Conservation (phyloP, 2,329 filamentous ascomycete genomes). For the Penicillium thymicola region DNA sequence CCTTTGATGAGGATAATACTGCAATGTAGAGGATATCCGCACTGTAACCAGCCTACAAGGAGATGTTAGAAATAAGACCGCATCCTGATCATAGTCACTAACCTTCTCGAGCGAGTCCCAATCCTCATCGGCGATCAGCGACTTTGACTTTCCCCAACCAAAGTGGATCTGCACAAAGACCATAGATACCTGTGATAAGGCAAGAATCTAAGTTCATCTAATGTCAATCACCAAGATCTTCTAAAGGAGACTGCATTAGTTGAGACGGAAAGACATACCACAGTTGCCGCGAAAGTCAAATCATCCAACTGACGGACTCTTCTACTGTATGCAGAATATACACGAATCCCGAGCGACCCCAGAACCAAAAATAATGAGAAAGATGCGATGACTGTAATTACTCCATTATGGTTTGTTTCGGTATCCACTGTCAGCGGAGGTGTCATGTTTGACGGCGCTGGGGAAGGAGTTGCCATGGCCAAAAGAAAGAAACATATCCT, state of each 20-base stretch:
- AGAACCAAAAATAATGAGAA: constrained; percentile 40
- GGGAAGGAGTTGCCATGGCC: constrained; percentile 4
- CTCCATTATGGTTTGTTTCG: constrained; percentile 39
- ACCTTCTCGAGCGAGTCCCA: constrained; percentile 37
- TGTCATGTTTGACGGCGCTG: constrained; percentile 20
- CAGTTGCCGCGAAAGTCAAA: constrained; percentile 31
- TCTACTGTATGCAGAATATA: constrained; percentile 38
- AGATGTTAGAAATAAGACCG: background rate
- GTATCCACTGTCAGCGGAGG: constrained; percentile 38
- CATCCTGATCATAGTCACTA: background rate
- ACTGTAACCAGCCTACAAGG: constrained; percentile 34
- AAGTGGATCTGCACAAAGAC: constrained; percentile 38
- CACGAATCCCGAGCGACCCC: constrained; percentile 39
- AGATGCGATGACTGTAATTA: constrained; percentile 41
- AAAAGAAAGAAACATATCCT: background rate
- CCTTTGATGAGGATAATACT: constrained; percentile 43
- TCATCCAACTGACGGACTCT: constrained; percentile 35
- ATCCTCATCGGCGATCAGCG: constrained; percentile 19
- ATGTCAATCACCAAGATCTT: background rate
- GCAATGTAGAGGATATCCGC: constrained; percentile 43
- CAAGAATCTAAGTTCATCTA: constrained; percentile 26
- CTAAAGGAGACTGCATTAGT: background rate
- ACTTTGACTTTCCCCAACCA: constrained; percentile 41
- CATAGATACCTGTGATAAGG: constrained; percentile 37
- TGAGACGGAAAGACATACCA: constrained; percentile 22